These are phyloP conservation scores for Globisporangium acanthophoron DNA, from an alignment of 352 stramenopile species.

Conservation along the genomic window DNA sequence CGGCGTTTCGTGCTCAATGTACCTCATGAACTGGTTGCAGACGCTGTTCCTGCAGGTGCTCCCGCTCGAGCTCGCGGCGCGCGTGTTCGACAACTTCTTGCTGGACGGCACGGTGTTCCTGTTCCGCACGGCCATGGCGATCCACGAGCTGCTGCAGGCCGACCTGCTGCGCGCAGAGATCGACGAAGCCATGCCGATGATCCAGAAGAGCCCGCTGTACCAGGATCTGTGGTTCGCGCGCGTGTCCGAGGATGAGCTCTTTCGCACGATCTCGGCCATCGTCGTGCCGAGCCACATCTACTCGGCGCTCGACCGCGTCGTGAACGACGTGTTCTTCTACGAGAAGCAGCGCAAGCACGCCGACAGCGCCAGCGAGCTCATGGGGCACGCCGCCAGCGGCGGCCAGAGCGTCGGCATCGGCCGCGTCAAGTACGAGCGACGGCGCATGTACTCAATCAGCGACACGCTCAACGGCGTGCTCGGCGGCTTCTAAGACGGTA, in stretches of 20 bases:
- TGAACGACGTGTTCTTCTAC: constrained; percentile 86
- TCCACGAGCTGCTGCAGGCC: constrained; percentile 60
- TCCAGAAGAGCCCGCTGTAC: constrained; percentile 64
- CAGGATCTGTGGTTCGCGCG: constrained; percentile 51
- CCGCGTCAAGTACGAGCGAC: constrained; percentile 58
- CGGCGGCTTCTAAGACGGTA: constrained; percentile 41
- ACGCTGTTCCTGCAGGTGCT: constrained; percentile 83
- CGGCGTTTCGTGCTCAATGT: constrained; percentile 72
- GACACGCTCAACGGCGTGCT: constrained; percentile 71
- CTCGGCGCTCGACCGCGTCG: constrained; percentile 59
- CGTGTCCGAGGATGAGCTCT: constrained; percentile 68
- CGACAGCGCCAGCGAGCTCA: constrained; percentile 17
- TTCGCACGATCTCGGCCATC: constrained; percentile 55
- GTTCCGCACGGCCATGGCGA: constrained; percentile 76
- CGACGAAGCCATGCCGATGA: constrained; percentile 66
- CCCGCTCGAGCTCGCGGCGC: constrained; percentile 63
- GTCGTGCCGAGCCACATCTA: constrained; percentile 65
- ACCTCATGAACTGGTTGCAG: constrained; percentile 87
- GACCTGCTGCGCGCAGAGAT: constrained; percentile 58
- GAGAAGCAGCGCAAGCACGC: constrained; percentile 40
- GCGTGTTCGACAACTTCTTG: constrained; percentile 83
- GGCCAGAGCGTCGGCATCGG: constrained; percentile 67
- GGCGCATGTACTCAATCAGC: constrained; percentile 73
- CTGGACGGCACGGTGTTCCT: constrained; percentile 82
- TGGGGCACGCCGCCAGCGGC: constrained; percentile 28